Conservation (phyloP, 306 rosid species). For the Medicago truncatula region MtrunA17r5.0-ANR NC_053049.1:11245501-11246000, state of each 20-base stretch:
- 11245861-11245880: background rate
- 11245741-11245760: constrained; percentile 39
- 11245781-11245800: constrained; percentile 11
- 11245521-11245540: background rate
- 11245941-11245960: background rate
- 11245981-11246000: constrained; percentile 21
- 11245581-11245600: constrained; percentile 91
- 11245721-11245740: constrained; percentile 81
- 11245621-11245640: constrained; percentile 79
- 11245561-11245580: constrained; percentile 92
- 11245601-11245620: constrained; percentile 86
- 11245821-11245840: background rate
- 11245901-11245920: background rate
- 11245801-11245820: background rate
- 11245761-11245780: constrained; percentile 15
- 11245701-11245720: constrained; percentile 80
- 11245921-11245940: background rate
- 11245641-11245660: constrained; percentile 80
- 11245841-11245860: background rate
- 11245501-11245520: background rate
- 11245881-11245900: background rate
- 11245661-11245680: constrained; percentile 86
- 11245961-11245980: constrained; percentile 16
- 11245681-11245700: constrained; percentile 85
- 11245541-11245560: constrained; percentile 21